Base-by-base conservation (phyloP, 2,329 filamentous ascomycete species). In the Podosphaera leucotricha region DNA sequence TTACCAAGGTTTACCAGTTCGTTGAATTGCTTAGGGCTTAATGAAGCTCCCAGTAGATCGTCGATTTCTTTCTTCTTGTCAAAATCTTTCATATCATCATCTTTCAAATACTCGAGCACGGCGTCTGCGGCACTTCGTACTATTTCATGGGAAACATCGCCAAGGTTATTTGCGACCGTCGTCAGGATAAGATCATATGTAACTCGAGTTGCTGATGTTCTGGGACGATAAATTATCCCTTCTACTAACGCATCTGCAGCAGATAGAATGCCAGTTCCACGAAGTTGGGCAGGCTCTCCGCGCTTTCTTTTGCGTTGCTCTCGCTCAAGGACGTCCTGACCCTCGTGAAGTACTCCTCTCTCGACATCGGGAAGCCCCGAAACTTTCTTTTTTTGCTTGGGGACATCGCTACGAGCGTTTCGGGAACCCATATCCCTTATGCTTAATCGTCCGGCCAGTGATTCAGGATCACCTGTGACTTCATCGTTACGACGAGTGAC, bases 41-140 rank as follows among this genome's bases (percentile, higher is more conserved):
- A 72, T 0, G 76, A 75, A 30, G 71, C 71, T n/a, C 87, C 90
- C 37, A 98, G 62, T 47, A 95, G 75, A 51, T 95, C 90, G 54
- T 98, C 90, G 38, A 95, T 75, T 59, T 94, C 85, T 63, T 86
- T 93, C 67, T 98, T 98, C 67, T 92, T 94, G 60, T 98, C 90
- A 47, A 92, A 82, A 59, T 98, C 90, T 61, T 95, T 95, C 65
- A 94, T 67, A 49, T 86, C 80, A 49, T 94, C 86, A 53, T 95
- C 86, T 61, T 98, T 98, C 38, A 98, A 66, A 49, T 80, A 84
- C 59, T 98, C 90, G 44, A 98, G 61, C 2, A 86, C 77, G 2
- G 82, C 85, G 59, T 98, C 90, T 13, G 90, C 87, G 15, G 90
- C 92, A 61, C 90, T 98, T 53, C 84, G 75, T 38, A 92, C 84